These are phyloP conservation scores for Monilinia vaccinii-corymbosi DNA, from an alignment of 2,329 filamentous ascomycete species.

Conservation along the genomic window DNA sequence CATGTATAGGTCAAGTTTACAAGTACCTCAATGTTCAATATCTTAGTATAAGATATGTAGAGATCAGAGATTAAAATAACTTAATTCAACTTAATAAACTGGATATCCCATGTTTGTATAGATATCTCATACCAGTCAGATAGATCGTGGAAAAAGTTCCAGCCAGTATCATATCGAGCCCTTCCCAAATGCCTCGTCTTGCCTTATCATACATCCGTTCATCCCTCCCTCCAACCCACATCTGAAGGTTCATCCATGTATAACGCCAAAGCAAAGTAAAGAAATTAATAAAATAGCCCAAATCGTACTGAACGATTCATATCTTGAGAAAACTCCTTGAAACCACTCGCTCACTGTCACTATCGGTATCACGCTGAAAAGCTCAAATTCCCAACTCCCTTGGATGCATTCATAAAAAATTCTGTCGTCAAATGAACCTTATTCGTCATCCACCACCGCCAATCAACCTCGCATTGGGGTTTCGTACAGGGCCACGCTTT, in stretches of 20 bases:
- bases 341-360: neutral
- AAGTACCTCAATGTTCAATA: too few relatives aligned
- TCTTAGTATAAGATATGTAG: too few relatives aligned
- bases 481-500: conserved; percentile 1
- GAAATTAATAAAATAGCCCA: neutral
- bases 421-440: neutral
- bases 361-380: neutral
- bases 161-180: neutral
- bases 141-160: neutral
- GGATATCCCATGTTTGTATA: too few relatives aligned
- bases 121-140: neutral
- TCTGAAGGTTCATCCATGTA: neutral
- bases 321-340: neutral
- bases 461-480: neutral
- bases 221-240: neutral
- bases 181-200: neutral
- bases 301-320: conserved; percentile 1
- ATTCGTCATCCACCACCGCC: neutral
- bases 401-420: neutral
- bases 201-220: neutral
- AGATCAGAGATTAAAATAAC: too few relatives aligned
- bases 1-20: too few relatives aligned
- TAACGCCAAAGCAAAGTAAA: neutral
- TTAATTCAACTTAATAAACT: too few relatives aligned
- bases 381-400: neutral